Evolutionary conservation across 192 early-diverging fungal species (phyloP).

Genomic region (Ambispora gerdemannii): DNA sequence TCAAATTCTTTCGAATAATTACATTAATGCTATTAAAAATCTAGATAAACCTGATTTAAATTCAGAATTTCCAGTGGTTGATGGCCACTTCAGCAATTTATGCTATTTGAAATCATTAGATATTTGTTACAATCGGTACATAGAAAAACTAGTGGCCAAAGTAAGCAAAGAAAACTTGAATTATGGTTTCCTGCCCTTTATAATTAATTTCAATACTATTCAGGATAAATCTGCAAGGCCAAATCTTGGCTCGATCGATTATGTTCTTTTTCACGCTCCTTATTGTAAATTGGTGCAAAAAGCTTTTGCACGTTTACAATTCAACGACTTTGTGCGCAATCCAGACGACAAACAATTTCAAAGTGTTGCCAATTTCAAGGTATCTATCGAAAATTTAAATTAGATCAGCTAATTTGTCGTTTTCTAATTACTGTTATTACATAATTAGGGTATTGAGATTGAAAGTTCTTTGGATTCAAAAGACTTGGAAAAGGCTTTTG

Average conservation of each 20-base stretch:
- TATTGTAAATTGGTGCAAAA: slow-evolving; percentile 98
- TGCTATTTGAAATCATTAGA: slow-evolving; percentile 94
- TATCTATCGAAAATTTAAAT: too few species aligned
- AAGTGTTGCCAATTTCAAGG: slow-evolving; percentile 50
- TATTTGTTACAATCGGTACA: slow-evolving; percentile 79
- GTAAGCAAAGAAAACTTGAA: slow-evolving; percentile 5
- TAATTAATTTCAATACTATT: not conserved
- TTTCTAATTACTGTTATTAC: slow-evolving; percentile 24
- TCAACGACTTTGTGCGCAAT: slow-evolving; percentile 88
- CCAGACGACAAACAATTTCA: slow-evolving; percentile 60
- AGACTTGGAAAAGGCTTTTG: slow-evolving; percentile 90
- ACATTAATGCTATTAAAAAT: not conserved
- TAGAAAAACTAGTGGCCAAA: slow-evolving; percentile 60
- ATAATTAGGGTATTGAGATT: slow-evolving; percentile 41
- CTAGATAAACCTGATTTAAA: slow-evolving; percentile 94
- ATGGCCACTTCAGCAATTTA: slow-evolving; percentile 88
- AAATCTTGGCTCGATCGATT: slow-evolving; percentile 65
- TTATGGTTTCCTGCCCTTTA: not conserved
- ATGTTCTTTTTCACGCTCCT: slow-evolving; percentile 92
- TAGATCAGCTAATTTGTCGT: too few species aligned
- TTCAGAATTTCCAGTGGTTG: slow-evolving; percentile 96
- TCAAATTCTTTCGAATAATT: not conserved
- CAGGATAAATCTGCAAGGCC: slow-evolving; percentile 20
- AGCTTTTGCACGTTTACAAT: slow-evolving; percentile 84
- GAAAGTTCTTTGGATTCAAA: slow-evolving; percentile 81